Conservation (phyloP, 345 rosid species). For the Pugionium dolabratum region DNA sequence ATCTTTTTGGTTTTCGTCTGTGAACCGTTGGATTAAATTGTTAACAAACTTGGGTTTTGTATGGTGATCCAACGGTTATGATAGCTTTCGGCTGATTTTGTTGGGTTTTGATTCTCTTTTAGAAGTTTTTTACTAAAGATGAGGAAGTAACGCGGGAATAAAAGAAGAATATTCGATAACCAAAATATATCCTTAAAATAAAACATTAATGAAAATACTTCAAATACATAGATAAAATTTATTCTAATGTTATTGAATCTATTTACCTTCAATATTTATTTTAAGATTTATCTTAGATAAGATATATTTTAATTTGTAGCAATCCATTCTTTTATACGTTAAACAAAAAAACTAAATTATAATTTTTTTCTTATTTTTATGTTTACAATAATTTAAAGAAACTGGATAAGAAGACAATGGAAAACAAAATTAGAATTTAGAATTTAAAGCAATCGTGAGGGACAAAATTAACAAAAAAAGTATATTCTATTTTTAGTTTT, state of each 20-base stretch:
- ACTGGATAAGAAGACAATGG: conserved; percentile 20
- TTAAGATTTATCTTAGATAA: not conserved
- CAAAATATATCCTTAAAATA: conserved; percentile 7
- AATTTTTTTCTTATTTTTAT: not conserved
- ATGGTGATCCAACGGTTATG: conserved; percentile 27
- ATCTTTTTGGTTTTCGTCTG: not conserved
- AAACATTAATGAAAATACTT: no score
- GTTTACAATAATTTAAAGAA: not conserved
- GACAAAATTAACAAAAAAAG: conserved; percentile 15
- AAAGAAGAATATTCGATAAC: conserved; percentile 39
- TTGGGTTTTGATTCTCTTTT: conserved; percentile 18
- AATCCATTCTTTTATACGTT: not conserved
- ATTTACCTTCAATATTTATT: not conserved
- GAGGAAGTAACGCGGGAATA: conserved; percentile 33
- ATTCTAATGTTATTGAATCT: no score
- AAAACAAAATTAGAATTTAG: not conserved
- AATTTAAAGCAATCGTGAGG: conserved; percentile 25
- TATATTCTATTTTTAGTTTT: conserved; percentile 3
- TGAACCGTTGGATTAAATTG: conserved; percentile 17
- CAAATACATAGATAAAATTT: no score
- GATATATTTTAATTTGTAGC: not conserved
- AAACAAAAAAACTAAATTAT: not conserved
- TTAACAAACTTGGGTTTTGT: not conserved
- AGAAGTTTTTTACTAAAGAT: conserved; percentile 15
- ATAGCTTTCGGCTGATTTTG: conserved; percentile 6